Conservation (phyloP, 1,139 yeast genomes). For the Yamadazyma trypodendri region DNA sequence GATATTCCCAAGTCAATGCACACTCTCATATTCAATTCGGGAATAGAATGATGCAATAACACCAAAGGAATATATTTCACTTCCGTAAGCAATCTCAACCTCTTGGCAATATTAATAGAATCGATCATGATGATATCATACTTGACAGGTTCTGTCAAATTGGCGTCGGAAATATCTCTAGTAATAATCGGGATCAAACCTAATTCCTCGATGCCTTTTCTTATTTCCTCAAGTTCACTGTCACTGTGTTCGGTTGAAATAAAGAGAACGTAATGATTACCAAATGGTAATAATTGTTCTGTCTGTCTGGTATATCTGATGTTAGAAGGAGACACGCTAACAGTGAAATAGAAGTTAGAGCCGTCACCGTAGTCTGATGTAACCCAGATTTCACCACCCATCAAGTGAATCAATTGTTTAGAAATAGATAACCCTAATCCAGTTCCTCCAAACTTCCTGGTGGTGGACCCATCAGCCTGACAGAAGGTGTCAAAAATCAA, state of each 20-base stretch:
- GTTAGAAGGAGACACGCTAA: conserved; percentile 72
- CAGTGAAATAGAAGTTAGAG: conserved; percentile 76
- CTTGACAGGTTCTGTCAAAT: conserved; percentile 54
- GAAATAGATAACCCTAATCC: conserved; percentile 86
- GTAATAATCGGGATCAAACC: conserved; percentile 53
- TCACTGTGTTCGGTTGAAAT: conserved; percentile 64
- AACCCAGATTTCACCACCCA: conserved; percentile 94
- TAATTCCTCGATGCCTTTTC: conserved; percentile 38
- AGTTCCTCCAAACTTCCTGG: conserved; percentile 90
- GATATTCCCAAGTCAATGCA: conserved; percentile 86
- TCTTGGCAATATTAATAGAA: conserved; percentile 70
- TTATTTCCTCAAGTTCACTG: conserved; percentile 47
- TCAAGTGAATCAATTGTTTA: conserved; percentile 77
- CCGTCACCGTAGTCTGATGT: conserved; percentile 80
- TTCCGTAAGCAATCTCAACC: conserved; percentile 64
- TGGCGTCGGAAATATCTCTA: conserved; percentile 48
- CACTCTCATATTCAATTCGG: conserved; percentile 74
- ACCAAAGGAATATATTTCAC: conserved; percentile 83
- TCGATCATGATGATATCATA: conserved; percentile 83
- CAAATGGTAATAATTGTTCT: conserved; percentile 72
- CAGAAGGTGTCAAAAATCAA: conserved; percentile 85
- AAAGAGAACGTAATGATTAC: conserved; percentile 65
- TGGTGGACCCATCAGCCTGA: conserved; percentile 91
- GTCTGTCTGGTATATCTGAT: conserved; percentile 63
- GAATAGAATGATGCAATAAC: conserved; percentile 71